These are phyloP conservation scores for Alternaria burnsii DNA, from an alignment of 2,329 filamentous ascomycete species.

Conservation along the genomic window DNA sequence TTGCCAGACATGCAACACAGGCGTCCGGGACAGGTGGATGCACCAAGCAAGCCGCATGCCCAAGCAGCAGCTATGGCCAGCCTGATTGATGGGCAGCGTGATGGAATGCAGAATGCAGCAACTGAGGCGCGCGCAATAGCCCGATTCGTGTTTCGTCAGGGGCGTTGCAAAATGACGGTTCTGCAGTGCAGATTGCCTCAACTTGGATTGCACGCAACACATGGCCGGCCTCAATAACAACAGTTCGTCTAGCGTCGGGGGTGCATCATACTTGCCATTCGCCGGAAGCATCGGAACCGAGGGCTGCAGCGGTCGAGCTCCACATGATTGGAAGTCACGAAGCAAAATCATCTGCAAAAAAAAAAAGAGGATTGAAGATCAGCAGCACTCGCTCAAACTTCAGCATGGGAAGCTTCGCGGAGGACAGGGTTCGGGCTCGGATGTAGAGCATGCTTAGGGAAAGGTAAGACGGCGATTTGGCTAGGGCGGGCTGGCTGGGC, in stretches of 20 bases:
- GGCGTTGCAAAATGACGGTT: conserved; percentile 41
- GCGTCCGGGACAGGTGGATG: conserved; percentile 26
- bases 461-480: conserved; percentile 40
- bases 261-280: conserved; percentile 32
- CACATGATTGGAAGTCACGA: conserved; percentile 43
- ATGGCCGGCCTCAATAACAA: conserved; percentile 29
- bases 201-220: conserved; percentile 41
- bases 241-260: conserved; percentile 31
- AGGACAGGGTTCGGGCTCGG: conserved; percentile 49
- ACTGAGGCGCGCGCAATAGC: conserved; percentile 28
- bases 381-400: conserved; percentile 43
- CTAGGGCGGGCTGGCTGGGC: conserved; percentile 26
- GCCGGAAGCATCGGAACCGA: conserved; percentile 29
- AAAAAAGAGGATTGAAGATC: conserved; percentile 45
- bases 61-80: conserved; percentile 7
- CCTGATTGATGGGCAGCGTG: conserved; percentile 15
- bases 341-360: conserved; percentile 41
- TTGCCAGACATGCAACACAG: conserved; percentile 25
- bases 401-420: conserved; percentile 46
- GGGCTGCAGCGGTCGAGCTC: conserved; percentile 31
- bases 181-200: conserved; percentile 52
- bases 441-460: conserved; percentile 45
- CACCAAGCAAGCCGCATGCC: conserved; percentile 20
- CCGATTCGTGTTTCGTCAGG: conserved; percentile 50
- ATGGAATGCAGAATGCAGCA: conserved; percentile 23